Evolutionary conservation across 805 yeast species (phyloP), one percentile per base, ranked within the genome.

Genomic region (Grigorovia transvaalensis): DNA sequence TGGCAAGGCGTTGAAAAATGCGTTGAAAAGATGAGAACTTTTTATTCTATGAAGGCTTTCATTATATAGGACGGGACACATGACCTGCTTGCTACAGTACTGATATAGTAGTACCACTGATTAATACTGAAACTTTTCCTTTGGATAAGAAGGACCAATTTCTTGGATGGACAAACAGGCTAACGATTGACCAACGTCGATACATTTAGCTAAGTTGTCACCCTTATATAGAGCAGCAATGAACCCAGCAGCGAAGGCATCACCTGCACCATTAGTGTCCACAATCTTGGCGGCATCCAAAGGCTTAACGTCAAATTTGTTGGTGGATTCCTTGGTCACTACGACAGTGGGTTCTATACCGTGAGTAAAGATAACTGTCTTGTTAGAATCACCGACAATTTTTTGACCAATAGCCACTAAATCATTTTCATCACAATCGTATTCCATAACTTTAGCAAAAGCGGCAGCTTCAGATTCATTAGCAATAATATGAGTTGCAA

Each of bases 241-340:
- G 71, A 91, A 90, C 53, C 98, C 98, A 63, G 93, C 95, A 52
- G 97, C 98, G 67, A 91, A 91, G 13, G 97, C 96, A 68, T 91
- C 97, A 71, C 98, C 98, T 47, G 98, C 98, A 75, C 99, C 99
- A 74, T 91, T 93, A 65, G 98, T 88, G 75, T 93, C 99, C 53
- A 78, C 82, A 54, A 93, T 78, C 71, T 84, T 76, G 46, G 77
- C 71, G 46, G 79, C 61, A 44, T 79, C 85, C 64, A 93, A 79
- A 53, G 83, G 79, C 60, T 80, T 85, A 51, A 93, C 96, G 49
- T 84, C 76, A 75, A 69, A 82, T 43, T 76, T 68, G 52, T 78
- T 79, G 42, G 75, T 61, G 45, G 71, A 59, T 49, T 69, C 68
- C 59, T 79, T 76, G 47, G 80, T 68, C 55, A 84, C 96, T 38